Evolutionary conservation across 805 yeast genomes (phyloP), one percentile per base, ranked within the genome.

Genomic region (Candida pseudoglaebosa): DNA sequence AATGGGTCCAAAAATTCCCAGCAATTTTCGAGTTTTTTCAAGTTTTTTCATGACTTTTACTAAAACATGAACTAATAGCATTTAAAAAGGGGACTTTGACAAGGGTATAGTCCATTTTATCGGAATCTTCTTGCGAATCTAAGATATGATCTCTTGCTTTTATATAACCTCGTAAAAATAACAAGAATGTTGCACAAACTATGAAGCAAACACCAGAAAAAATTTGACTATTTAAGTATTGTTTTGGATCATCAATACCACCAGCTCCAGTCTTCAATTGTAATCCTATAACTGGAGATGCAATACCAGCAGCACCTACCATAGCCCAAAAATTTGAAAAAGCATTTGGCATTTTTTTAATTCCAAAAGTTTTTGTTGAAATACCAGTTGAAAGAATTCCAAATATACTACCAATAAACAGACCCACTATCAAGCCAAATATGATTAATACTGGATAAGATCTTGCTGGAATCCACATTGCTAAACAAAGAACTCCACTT

Each of bases 251-350:
- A 16, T 53, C 54, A 1, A 34, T 32, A n/a, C 44, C 49, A 8
- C 50, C 53, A 15, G 50, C 46, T 6, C 57, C 56, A 15, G 48
- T 42, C 42, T 76, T 77, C 36, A 80, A 61, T 7, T 71, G 56
- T n/a, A 78, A 63, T 4, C 86, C 86, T 42, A 81, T 71, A 17
- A 80, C 69, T 2, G 86, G 86, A 1, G 85, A 71, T 1, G 67
- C 72, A n/a, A 76, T 55, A 2, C 78, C 77, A 24, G 75, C 61
- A 0, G 59, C 42, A 5, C 82, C 85, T 31, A 72, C 49, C 21
- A 70, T 57, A 7, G 69, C 48, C 84, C 84, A 80, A 3, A 73
- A 47, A 73, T 77, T 66, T 13, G 77, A 72, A 37, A 71, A 59
- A 0, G 70, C 57, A 13, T 75, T 71, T 31, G 73, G 73, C 51